A percentile compares a stretch with the other conserved stretches of the same genome.
Conservation (phyloP, 495 filamentous ascomycete species). For the Chaetomidium leptoderma region DNA sequence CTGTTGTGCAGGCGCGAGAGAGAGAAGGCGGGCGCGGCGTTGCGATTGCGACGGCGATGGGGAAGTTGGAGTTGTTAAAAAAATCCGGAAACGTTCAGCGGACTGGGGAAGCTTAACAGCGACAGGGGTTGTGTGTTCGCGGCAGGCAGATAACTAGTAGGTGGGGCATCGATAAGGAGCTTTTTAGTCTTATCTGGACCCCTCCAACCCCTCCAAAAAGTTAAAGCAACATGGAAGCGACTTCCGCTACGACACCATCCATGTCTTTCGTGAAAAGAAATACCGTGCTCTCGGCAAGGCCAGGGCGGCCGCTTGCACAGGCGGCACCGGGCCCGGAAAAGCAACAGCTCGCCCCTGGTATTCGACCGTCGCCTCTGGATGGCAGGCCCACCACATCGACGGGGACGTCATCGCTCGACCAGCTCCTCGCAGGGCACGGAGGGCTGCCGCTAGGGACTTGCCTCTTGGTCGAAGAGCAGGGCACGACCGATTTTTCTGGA, state of each 20-base stretch:
- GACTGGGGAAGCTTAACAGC: background rate
- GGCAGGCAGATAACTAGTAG: constrained; percentile 11
- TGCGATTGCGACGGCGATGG: background rate
- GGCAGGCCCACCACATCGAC: constrained; percentile 88
- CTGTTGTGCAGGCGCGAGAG: background rate
- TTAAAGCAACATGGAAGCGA: background rate
- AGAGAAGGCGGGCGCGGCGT: background rate
- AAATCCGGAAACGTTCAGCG: constrained; percentile 5
- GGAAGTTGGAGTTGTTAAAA: constrained; percentile 5
- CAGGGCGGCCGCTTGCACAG: constrained; percentile 21
- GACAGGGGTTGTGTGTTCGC: background rate
- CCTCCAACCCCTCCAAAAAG: constrained; percentile 14
- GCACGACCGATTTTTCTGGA: constrained; percentile 90
- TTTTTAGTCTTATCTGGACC: constrained; percentile 11
- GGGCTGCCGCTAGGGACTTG: constrained; percentile 79
- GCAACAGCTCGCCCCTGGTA: constrained; percentile 54
- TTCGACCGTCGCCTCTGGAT: constrained; percentile 84
- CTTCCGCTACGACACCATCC: constrained; percentile 42
- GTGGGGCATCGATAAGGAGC: background rate
- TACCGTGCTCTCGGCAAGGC: constrained; percentile 55
- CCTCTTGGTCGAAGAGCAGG: constrained; percentile 82
- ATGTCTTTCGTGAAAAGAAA: constrained; percentile 95
- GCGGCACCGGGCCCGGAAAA: constrained; percentile 33
- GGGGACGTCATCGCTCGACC: constrained; percentile 78
- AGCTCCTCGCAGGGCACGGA: constrained; percentile 80